Conservation (phyloP, 1,284 basidiomycete genomes). For the Trametes hirsuta region DNA sequence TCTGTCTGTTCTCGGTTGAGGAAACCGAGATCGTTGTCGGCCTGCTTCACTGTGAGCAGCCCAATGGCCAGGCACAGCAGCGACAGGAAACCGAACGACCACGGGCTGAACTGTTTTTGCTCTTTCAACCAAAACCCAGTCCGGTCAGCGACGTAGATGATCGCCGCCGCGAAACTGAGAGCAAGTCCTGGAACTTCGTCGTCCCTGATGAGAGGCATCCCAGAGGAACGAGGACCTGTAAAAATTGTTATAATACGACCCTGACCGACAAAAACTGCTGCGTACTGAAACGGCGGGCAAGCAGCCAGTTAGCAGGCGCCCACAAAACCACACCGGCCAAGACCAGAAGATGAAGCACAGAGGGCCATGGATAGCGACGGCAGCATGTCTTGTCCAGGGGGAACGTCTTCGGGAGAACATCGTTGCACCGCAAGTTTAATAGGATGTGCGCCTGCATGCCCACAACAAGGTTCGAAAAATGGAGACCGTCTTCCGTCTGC, state of each 20-base stretch:
- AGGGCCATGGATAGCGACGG: slow-evolving; percentile 71
- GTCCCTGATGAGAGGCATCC: slow-evolving; percentile 42
- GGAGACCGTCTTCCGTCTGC: slow-evolving; percentile 82
- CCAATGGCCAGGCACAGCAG: slow-evolving; percentile 61
- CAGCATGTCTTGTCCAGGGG: slow-evolving; percentile 87
- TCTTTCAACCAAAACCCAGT: slow-evolving; percentile 86
- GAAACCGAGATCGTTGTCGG: slow-evolving; percentile 84
- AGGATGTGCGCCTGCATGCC: slow-evolving; percentile 78
- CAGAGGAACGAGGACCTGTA: slow-evolving; percentile 34
- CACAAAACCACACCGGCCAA: slow-evolving; percentile 55
- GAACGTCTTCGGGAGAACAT: slow-evolving; percentile 67
- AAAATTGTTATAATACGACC: background rate
- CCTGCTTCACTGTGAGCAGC: slow-evolving; percentile 65
- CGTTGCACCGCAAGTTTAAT: slow-evolving; percentile 83
- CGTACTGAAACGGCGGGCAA: slow-evolving; percentile 39
- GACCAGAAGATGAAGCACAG: slow-evolving; percentile 62
- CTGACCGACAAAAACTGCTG: slow-evolving; percentile 5
- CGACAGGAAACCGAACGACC: slow-evolving; percentile 66
- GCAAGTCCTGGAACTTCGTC: slow-evolving; percentile 52
- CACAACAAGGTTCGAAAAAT: slow-evolving; percentile 71
- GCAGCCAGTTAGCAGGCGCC: slow-evolving; percentile 56
- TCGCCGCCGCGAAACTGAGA: slow-evolving; percentile 65
- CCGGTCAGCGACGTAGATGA: slow-evolving; percentile 81
- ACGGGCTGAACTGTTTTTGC: slow-evolving; percentile 79
- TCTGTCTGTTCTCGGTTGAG: slow-evolving; percentile 91